phyloP scores from a whole-genome alignment of 2,329 filamentous ascomycete genomes.

The Ophiostoma sp. region DNA sequence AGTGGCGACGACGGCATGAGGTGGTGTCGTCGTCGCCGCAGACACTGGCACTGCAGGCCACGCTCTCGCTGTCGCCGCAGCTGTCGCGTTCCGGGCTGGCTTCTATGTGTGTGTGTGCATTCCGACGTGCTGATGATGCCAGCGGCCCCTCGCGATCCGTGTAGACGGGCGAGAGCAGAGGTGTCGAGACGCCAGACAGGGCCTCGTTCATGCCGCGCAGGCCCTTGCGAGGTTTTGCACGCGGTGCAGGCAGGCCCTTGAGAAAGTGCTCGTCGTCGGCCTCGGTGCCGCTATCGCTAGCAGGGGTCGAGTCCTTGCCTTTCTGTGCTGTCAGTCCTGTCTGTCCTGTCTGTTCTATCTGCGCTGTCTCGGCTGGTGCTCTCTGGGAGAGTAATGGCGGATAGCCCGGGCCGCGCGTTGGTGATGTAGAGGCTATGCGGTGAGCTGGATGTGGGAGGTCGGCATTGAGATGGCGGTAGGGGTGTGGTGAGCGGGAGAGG shows the following conservation, averaged over 20 bases:
- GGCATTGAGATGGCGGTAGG: constrained; percentile 56
- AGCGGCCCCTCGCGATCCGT: not conserved
- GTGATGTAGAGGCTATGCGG: constrained; percentile 30
- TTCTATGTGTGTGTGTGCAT: not conserved
- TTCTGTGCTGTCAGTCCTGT: not conserved
- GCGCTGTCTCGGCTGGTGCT: not conserved
- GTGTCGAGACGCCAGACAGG: constrained; percentile 53
- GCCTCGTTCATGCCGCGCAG: constrained; percentile 57
- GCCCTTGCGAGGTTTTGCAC: constrained; percentile 68
- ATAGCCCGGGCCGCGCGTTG: not conserved
- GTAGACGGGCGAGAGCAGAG: constrained; percentile 43
- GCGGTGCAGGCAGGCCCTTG: constrained; percentile 77
- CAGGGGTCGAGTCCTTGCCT: constrained; percentile 52
- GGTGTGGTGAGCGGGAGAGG: constrained; percentile 60
- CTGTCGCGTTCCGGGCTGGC: not conserved
- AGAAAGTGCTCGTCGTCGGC: constrained; percentile 90
- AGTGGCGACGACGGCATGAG: not conserved
- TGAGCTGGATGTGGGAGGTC: constrained; percentile 52
- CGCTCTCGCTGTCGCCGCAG: constrained; percentile 12
- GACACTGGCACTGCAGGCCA: constrained; percentile 10
- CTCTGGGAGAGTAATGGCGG: not conserved
- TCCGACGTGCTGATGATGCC: too few relatives aligned
- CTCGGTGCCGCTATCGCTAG: constrained; percentile 88
- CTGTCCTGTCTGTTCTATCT: too few relatives aligned
- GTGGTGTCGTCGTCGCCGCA: constrained; percentile 38